Conservation (phyloP, 1,284 basidiomycete species). For the Rhodotorula sp. region DNA sequence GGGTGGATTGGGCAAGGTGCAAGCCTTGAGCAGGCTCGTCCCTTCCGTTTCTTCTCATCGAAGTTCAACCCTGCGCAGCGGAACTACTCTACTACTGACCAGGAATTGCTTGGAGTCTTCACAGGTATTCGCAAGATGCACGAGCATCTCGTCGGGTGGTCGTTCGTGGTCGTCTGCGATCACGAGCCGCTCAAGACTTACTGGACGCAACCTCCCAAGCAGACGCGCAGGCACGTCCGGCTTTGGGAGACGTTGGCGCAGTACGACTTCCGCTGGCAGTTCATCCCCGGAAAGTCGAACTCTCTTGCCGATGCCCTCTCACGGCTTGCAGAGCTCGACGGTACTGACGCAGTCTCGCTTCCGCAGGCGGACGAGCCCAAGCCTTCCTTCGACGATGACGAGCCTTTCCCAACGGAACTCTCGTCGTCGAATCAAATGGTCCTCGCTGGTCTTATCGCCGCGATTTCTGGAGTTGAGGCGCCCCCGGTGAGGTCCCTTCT, state of each 20-base stretch:
- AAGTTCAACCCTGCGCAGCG: constrained; percentile 33
- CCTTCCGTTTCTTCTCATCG: constrained; percentile 27
- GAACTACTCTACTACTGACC: constrained; percentile 22
- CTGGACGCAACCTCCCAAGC: constrained; percentile 6
- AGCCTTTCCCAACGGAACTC: too few relatives aligned
- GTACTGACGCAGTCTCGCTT: background rate
- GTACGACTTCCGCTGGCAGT: constrained; percentile 18
- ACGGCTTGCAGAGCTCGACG: constrained; percentile 4
- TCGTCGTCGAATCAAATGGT: background rate
- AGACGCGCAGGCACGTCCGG: constrained; percentile 7
- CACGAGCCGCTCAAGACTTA: constrained; percentile 24
- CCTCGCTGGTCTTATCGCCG: background rate
- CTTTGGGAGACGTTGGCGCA: constrained; percentile 13
- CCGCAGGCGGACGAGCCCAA: background rate
- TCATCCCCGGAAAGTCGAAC: constrained; percentile 18
- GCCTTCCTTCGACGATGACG: constrained; percentile 1
- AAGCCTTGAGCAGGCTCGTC: constrained; percentile 48
- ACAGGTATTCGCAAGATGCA: background rate
- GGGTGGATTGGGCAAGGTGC: too few relatives aligned
- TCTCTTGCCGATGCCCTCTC: constrained; percentile 12
- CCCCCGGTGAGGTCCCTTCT: too few relatives aligned
- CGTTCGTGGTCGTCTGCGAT: constrained; percentile 23
- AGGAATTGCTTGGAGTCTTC: constrained; percentile 25
- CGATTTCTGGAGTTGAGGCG: too few relatives aligned
- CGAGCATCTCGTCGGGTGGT: constrained; percentile 20